Evolutionary conservation across 208 protist genomes (phyloP).

Genomic region (Porcisia deanei): DNA sequence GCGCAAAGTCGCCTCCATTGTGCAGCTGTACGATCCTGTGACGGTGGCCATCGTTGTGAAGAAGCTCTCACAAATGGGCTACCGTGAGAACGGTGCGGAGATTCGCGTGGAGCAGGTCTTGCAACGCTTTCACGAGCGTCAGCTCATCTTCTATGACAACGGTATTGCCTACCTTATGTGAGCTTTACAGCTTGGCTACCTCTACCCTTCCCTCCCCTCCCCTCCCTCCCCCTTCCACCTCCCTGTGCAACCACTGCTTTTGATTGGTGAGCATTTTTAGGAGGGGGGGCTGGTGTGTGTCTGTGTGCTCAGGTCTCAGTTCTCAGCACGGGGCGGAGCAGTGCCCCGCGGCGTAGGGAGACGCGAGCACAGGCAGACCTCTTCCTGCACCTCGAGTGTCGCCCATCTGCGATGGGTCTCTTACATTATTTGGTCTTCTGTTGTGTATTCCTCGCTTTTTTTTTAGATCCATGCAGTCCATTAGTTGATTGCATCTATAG

Average conservation of each 20-base stretch:
- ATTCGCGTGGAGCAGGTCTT: constrained; percentile 58
- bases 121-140: constrained; percentile 68
- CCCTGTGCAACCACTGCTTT: background rate
- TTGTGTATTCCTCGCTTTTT: background rate
- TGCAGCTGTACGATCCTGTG: constrained; percentile 81
- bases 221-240: background rate
- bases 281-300: background rate
- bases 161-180: constrained; percentile 84
- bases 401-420: background rate
- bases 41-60: constrained; percentile 77
- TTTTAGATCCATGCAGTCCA: background rate
- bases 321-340: background rate
- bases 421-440: background rate
- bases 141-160: constrained; percentile 82
- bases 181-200: background rate
- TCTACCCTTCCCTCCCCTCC: no score
- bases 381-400: no score
- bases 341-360: no score
- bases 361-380: no score
- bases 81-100: constrained; percentile 35
- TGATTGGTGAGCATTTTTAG: background rate
- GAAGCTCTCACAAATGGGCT: constrained; percentile 77
- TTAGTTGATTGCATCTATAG: background rate
- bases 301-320: background rate
- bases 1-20: constrained; percentile 67